Conservation (phyloP, 192 early-diverging fungal genomes). For the Mortierella alpina region DNA sequence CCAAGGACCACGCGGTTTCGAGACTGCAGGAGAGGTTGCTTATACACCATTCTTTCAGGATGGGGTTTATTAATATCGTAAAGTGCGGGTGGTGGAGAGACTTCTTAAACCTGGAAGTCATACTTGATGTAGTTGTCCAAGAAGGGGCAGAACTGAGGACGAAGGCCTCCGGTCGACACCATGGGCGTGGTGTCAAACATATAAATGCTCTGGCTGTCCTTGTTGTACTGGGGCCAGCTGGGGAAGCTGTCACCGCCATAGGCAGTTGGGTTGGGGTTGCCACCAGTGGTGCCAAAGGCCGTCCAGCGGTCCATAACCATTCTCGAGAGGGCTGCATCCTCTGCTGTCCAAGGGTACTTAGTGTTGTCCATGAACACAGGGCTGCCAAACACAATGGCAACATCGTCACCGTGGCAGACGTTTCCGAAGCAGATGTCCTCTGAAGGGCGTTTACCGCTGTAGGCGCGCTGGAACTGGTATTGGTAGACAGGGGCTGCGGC, state of each 20-base stretch:
- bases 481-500: slow-evolving; percentile 40
- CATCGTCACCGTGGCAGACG: slow-evolving; percentile 55
- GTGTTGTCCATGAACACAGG: slow-evolving; percentile 46
- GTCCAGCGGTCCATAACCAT: slow-evolving; percentile 53
- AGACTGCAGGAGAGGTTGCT: too few relatives aligned
- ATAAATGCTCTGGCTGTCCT: slow-evolving; percentile 26
- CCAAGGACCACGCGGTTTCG: too few relatives aligned
- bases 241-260: slow-evolving; percentile 24
- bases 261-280: slow-evolving; percentile 42
- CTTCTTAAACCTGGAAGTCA: slow-evolving; percentile 47
- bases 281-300: slow-evolving; percentile 26
- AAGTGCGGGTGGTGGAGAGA: neutral
- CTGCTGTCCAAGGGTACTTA: slow-evolving; percentile 42
- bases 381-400: slow-evolving; percentile 53
- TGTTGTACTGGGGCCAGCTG: slow-evolving; percentile 38
- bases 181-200: slow-evolving; percentile 27
- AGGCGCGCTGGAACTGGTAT: slow-evolving; percentile 48
- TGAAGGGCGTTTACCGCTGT: slow-evolving; percentile 35
- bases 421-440: slow-evolving; percentile 32
- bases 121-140: slow-evolving; percentile 42
- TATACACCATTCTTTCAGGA: neutral
- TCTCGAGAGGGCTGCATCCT: slow-evolving; percentile 45
- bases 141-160: slow-evolving; percentile 44
- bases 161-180: slow-evolving; percentile 32
- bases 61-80: neutral